Conservation (phyloP, 352 stramenopile species). For the Globisporangium cederbergense region DNA sequence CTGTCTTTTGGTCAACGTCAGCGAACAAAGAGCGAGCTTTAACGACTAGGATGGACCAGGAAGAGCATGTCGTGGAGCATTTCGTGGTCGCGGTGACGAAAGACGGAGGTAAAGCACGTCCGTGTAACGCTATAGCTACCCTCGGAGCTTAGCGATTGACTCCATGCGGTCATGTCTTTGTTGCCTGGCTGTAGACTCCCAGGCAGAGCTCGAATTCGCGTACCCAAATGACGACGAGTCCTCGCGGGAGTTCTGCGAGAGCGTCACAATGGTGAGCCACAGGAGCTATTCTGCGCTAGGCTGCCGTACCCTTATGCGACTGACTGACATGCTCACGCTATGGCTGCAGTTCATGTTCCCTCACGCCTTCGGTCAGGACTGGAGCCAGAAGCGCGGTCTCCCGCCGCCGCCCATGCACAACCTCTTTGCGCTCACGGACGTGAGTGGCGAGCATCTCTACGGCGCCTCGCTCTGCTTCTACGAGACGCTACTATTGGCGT, state of each 20-base stretch:
- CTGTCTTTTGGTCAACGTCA: background rate
- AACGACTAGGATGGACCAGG: slow-evolving; percentile 1
- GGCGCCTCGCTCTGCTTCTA: slow-evolving; percentile 50
- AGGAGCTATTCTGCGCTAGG: background rate
- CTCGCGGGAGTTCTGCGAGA: slow-evolving; percentile 42
- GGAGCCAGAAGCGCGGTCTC: slow-evolving; percentile 20
- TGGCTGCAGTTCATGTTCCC: slow-evolving; percentile 45
- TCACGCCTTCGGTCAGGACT: slow-evolving; percentile 31
- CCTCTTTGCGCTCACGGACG: slow-evolving; percentile 45
- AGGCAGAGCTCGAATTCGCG: slow-evolving; percentile 30
- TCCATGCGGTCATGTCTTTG: background rate
- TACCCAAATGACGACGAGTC: slow-evolving; percentile 30
- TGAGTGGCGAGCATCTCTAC: slow-evolving; percentile 39
- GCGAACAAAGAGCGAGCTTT: too few species aligned
- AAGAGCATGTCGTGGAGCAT: slow-evolving; percentile 33
- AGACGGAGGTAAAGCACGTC: slow-evolving; percentile 17
- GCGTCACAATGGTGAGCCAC: slow-evolving; percentile 37
- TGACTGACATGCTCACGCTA: background rate
- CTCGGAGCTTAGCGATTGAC: too few species aligned
- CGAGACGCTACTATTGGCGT: slow-evolving; percentile 18
- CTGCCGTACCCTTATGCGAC: background rate
- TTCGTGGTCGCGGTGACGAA: slow-evolving; percentile 41
- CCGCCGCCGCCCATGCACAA: slow-evolving; percentile 44
- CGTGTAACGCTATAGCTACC: background rate
- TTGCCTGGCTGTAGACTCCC: slow-evolving; percentile 14